These are phyloP conservation scores for Cruciata laevipes DNA, from an alignment of 257 asterid genomes.

Conservation along the genomic window DNA sequence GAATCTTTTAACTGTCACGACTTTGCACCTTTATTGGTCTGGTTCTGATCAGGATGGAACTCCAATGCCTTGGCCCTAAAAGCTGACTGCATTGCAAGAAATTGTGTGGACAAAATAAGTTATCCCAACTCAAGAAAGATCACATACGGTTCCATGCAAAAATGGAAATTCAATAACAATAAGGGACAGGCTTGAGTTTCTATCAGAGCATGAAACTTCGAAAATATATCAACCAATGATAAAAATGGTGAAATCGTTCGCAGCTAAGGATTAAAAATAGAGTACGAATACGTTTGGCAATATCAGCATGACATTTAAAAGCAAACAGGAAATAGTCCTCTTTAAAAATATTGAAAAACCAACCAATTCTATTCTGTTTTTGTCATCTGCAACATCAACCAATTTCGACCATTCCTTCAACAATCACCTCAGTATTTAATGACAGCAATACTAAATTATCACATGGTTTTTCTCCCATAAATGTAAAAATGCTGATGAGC, in stretches of 20 bases:
- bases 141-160: neutral
- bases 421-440: neutral
- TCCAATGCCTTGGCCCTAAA: conserved; percentile 79
- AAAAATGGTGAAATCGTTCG: neutral
- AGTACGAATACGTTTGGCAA: neutral
- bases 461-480: neutral
- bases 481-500: neutral
- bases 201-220: neutral
- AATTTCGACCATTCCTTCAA: neutral
- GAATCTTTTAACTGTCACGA: neutral
- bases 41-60: conserved; percentile 94
- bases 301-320: neutral
- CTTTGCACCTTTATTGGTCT: conserved; percentile 62
- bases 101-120: conserved; percentile 10
- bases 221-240: neutral
- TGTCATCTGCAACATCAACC: neutral
- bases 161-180: neutral
- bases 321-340: neutral
- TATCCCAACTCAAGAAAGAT: neutral
- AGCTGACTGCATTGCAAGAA: conserved; percentile 56
- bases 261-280: neutral
- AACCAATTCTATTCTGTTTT: too few relatives aligned
- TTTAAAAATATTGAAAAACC: neutral
- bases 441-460: neutral
- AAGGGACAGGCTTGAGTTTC: neutral